Conservation (phyloP, 768 basidiomycete genomes). For the Termitomyces sp. region DNA sequence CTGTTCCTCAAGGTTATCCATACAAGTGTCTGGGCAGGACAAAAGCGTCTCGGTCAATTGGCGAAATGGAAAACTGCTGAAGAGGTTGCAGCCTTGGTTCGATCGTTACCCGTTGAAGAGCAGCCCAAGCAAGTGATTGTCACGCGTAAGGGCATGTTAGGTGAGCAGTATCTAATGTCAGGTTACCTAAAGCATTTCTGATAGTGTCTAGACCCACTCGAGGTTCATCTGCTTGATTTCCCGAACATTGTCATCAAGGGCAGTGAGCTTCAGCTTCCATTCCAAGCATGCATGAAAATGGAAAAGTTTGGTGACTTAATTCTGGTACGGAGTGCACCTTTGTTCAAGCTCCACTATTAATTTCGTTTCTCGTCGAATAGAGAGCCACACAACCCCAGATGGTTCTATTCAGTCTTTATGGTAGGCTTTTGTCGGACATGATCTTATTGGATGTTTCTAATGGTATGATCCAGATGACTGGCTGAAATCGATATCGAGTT, state of each 20-base stretch:
- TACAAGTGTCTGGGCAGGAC: conserved; percentile 99
- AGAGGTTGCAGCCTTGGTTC: conserved; percentile 97
- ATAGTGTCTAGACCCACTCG: conserved; percentile 68
- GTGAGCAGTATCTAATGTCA: conserved; percentile 29
- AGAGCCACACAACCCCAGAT: conserved; percentile 98
- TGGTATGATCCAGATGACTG: conserved; percentile 71
- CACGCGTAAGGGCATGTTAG: conserved; percentile 99
- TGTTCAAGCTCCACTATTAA: not conserved
- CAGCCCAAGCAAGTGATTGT: conserved; percentile 99
- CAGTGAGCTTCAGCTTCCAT: conserved; percentile 94
- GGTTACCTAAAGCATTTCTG: not conserved
- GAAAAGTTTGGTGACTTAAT: conserved; percentile 99
- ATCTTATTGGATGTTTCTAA: not conserved
- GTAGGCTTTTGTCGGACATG: conserved; percentile 26
- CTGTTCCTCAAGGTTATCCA: conserved; percentile 99
- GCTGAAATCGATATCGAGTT: conserved; percentile 98
- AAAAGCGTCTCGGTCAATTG: conserved; percentile 98
- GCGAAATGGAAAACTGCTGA: conserved; percentile 99
- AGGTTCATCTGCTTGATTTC: conserved; percentile 99
- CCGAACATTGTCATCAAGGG: conserved; percentile 99
- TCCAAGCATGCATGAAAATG: conserved; percentile 99
- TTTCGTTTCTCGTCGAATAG: conserved; percentile 25
- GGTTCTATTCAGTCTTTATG: conserved; percentile 97
- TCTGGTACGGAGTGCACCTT: conserved; percentile 41
- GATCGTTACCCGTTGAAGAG: conserved; percentile 98